phyloP scores from a whole-genome alignment of 176 grass and related monocot species.

The Avena atlantica region DNA sequence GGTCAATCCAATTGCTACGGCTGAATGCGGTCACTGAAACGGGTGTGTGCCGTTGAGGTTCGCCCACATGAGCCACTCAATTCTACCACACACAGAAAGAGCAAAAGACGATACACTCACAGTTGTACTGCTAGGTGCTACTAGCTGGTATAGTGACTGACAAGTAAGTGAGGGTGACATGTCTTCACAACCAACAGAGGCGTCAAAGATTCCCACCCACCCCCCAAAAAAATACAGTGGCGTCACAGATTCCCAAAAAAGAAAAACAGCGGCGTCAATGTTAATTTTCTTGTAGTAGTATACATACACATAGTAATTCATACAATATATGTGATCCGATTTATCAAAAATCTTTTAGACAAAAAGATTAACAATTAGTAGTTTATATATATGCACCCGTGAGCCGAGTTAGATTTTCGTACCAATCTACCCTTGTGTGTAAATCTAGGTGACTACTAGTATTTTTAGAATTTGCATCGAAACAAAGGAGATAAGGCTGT shows the following conservation, averaged over 20 bases:
- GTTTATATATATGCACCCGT: too few relatives aligned
- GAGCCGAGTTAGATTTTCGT: too few relatives aligned
- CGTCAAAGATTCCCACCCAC: background rate
- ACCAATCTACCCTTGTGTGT: too few relatives aligned
- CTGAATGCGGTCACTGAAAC: background rate
- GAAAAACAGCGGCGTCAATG: background rate
- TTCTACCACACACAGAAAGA: slow-evolving; percentile 7
- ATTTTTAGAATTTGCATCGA: background rate
- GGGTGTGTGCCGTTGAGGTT: background rate
- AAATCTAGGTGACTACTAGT: too few relatives aligned
- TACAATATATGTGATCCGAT: background rate
- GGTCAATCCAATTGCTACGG: background rate
- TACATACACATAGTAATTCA: background rate
- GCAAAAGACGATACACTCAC: background rate
- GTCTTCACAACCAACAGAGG: background rate
- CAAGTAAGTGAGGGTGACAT: background rate
- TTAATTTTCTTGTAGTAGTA: background rate
- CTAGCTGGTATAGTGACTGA: background rate
- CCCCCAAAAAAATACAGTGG: background rate
- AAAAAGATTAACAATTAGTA: too few relatives aligned
- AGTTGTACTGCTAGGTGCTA: background rate
- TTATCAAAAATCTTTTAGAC: too few relatives aligned
- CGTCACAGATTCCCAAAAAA: too few relatives aligned
- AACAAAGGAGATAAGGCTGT: too few relatives aligned
- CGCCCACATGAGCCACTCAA: slow-evolving; percentile 3